Evolutionary conservation across 2,329 filamentous ascomycete genomes (phyloP), one percentile per base, ranked within the genome.

Genomic region (Pyricularia sp.): DNA sequence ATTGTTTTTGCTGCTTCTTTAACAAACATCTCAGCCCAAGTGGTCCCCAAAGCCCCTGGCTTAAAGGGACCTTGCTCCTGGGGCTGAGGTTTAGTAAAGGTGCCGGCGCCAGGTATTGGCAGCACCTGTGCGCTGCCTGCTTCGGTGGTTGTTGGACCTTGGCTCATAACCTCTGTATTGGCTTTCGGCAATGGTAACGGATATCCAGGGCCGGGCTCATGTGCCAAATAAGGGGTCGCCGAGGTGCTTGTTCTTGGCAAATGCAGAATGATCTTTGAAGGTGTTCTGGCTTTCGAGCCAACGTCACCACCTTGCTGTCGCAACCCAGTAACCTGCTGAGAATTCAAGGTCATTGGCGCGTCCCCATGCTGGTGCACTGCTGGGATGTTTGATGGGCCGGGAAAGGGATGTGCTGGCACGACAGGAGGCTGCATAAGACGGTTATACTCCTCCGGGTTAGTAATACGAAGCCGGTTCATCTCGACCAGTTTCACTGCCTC

Each of bases 401-500:
- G 36, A 20, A 17, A n/a, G 42, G 59, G 59, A 63, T 63, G 25
- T 14, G 14, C 59, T 30, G 59, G 26, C 4, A 26, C 25, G 11
- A 28, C 7, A 17, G 25, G 12, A 28, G 59, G 59, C 59, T 28
- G 25, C 59, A 30, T 63, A 28, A 28, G 59, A 20, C 59, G 59
- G 14, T 14, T n/a, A n/a, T 63, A 69, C 28, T 26, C 68, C 26
- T 65, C 63, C 2, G 68, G 68, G 30, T 69, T 36, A 20, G 64
- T 64, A 26, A 25, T 14, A 23, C 72, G 72, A 23, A 75, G 73
- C n/a, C 70, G 71, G 58, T 74, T 70, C 25, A 72, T 59, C 64
- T 71, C 63, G 14, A 81, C 74, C 68, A 80, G 71, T 59, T 79
- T 72, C 36, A 85, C 81, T 0, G 87, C 86, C 64, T 88, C 85